Percentiles rank a stretch among this genome's conserved stretches.
Conservation (phyloP, 75 land plant species). For the Pseudotsuga menziesii region DNA sequence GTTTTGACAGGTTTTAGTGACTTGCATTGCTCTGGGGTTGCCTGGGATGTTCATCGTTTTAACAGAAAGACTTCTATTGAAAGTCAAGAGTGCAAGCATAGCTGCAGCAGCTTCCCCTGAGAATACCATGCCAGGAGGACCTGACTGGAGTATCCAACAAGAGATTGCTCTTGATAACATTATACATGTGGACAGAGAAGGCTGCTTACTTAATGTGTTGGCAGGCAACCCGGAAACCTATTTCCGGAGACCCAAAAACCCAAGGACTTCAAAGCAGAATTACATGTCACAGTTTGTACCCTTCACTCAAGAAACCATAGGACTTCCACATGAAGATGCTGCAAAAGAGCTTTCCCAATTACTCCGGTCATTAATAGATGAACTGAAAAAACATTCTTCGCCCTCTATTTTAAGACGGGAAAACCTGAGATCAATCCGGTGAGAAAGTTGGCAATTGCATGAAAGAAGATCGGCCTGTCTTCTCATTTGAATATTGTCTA, state of each 20-base stretch:
- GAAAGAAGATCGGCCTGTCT: too few species aligned
- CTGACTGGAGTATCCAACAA: conserved; percentile 63
- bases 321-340: conserved; percentile 30
- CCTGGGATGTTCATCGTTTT: conserved; percentile 62
- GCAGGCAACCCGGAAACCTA: conserved; percentile 49
- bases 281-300: conserved; percentile 30
- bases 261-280: conserved; percentile 19
- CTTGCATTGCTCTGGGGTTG: conserved; percentile 59
- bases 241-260: conserved; percentile 8
- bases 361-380: conserved; percentile 31
- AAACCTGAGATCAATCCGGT: conserved; percentile 5
- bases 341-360: conserved; percentile 41
- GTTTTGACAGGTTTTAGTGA: conserved; percentile 33
- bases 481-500: too few species aligned
- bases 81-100: conserved; percentile 42
- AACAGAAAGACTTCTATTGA: conserved; percentile 60
- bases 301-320: conserved; percentile 48
- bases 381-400: background rate
- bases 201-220: conserved; percentile 49
- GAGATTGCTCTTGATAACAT: conserved; percentile 67
- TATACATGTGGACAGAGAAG: conserved; percentile 61
- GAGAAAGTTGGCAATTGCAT: too few species aligned
- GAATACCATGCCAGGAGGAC: conserved; percentile 30
- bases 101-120: conserved; percentile 33
- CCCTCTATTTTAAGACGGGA: background rate